Evolutionary conservation across 176 grass and related monocot genomes (phyloP), one percentile per base, ranked within the genome.

Genomic region (Oryza rufipogon): DNA sequence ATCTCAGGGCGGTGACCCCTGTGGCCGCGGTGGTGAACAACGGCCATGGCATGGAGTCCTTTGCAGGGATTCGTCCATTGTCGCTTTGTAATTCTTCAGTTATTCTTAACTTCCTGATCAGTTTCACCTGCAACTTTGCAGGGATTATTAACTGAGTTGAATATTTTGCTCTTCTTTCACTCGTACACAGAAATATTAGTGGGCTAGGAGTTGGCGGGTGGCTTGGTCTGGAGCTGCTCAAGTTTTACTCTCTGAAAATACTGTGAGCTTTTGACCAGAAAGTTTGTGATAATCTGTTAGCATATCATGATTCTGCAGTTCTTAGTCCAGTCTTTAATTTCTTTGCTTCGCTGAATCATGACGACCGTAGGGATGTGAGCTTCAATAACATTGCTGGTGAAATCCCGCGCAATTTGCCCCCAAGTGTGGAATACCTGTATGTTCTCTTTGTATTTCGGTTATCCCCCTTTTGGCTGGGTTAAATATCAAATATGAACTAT

Each of bases 351-450:
- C 80, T 65, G 68, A 61, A 61, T n/a, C 8, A 54, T 81, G 34
- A 63, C 76, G 63, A 70, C 83, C n/a, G 58, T 47, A 96, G 94
- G 64, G 94, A 96, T 80, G 42, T 91, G 84, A 96, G 94, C 87
- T 78, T 86, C 74, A 96, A 96, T 78, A 93, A 87, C 42, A 91
- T 96, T 77, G 51, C 83, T 81, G 94, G 89, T 23, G 91, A 96
- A 74, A 96, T 96, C 46, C 91, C 94, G 2, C 85, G 54, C 74
- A 71, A 48, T 89, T 96, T 96, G 78, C 94, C 91, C 56, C 94
- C 91, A 73, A 96, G 89, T 84, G 82, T 87, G 79, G 90, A 84
- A 87, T 84, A 83, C 89, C 74, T 96, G 94, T 91, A 91, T 46
- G 49, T 73, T 64, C 36, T 74, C 42, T 77, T 73, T 87, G 28